Percentiles rank a stretch among this genome's conserved stretches.
Evolutionary conservation across 2,329 filamentous ascomycete genomes (phyloP).

Genomic region (Fulvia fulva): DNA sequence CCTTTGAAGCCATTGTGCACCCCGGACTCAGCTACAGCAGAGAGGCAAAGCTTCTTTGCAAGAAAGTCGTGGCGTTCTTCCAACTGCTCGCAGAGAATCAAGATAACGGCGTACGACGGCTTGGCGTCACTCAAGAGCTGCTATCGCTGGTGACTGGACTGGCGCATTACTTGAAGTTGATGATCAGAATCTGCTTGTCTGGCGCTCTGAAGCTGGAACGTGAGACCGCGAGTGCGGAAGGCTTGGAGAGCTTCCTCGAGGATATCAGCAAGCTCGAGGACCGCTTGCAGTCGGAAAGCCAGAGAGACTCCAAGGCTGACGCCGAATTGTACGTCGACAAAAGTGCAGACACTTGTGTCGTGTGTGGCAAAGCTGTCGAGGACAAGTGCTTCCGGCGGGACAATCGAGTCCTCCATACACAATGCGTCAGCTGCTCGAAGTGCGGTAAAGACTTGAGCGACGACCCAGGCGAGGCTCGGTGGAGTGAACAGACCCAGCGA

Average conservation of each 20-base stretch:
- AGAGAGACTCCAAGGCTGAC: constrained; percentile 40
- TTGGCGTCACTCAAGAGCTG: constrained; percentile 96
- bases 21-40: constrained; percentile 82
- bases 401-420: constrained; percentile 77
- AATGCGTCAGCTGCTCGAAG: constrained; percentile 66
- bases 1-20: constrained; percentile 32
- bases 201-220: constrained; percentile 87
- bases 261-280: constrained; percentile 80
- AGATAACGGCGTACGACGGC: constrained; percentile 80
- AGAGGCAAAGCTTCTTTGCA: constrained; percentile 98
- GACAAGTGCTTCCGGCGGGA: constrained; percentile 80
- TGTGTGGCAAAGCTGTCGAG: constrained; percentile 84
- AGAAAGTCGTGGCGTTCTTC: constrained; percentile 98
- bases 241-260: constrained; percentile 76
- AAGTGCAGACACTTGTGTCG: constrained; percentile 69
- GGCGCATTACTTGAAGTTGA: constrained; percentile 93
- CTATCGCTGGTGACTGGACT: constrained; percentile 93
- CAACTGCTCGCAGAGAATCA: constrained; percentile 91
- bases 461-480: constrained; percentile 64
- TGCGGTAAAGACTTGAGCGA: constrained; percentile 72
- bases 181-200: constrained; percentile 95
- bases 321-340: constrained; percentile 42
- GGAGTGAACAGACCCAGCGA: constrained; percentile 63
- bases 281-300: constrained; percentile 66
- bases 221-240: constrained; percentile 69